Conservation (phyloP, 2,329 filamentous ascomycete genomes). For the Cytospora schulzeri region DNA sequence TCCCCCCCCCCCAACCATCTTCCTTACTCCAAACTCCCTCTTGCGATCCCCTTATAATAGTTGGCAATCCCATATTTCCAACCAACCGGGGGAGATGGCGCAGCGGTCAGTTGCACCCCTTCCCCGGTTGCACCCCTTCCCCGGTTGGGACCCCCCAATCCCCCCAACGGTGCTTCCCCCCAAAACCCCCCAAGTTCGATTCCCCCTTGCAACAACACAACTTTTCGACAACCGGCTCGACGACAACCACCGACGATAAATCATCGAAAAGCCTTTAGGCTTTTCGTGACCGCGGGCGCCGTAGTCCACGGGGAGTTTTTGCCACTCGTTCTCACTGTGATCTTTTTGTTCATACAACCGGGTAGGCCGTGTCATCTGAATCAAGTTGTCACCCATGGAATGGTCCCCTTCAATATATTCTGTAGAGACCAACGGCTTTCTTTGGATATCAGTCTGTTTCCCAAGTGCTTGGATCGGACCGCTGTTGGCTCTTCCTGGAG, state of each 20-base stretch:
- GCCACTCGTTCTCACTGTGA: background rate
- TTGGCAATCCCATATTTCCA: background rate
- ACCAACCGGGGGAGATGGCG: background rate
- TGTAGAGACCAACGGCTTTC: too few species aligned
- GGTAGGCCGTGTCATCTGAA: background rate
- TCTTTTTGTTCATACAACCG: background rate
- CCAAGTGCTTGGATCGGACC: too few species aligned
- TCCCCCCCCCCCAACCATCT: too few species aligned
- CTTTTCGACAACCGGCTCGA: background rate
- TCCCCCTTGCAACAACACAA: too few species aligned
- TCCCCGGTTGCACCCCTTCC: too few species aligned
- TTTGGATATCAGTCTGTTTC: too few species aligned
- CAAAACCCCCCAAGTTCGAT: too few species aligned
- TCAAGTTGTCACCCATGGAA: too few species aligned
- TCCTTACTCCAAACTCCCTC: background rate
- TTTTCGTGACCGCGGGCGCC: background rate
- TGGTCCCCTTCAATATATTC: too few species aligned
- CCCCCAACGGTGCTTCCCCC: too few species aligned
- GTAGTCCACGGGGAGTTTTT: background rate
- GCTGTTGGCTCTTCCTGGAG: too few species aligned
- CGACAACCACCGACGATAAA: background rate
- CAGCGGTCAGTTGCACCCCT: background rate
- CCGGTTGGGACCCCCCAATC: too few species aligned
- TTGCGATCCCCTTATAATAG: background rate
- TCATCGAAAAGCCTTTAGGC: background rate